Conservation (phyloP, 805 yeast species). For the Pichia kluyveri region DNA sequence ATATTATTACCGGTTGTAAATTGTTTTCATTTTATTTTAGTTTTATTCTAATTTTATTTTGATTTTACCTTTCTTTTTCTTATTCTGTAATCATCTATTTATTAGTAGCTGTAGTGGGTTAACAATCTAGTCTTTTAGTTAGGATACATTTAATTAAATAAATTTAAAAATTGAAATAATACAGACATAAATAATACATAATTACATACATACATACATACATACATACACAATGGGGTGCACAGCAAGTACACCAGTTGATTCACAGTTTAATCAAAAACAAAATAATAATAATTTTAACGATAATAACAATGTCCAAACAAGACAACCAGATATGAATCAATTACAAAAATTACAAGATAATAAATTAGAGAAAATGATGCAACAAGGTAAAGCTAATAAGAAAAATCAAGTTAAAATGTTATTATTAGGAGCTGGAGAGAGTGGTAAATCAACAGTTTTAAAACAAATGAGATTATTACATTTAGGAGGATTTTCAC, state of each 20-base stretch:
- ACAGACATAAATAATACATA: too few relatives aligned
- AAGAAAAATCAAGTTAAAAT: slow-evolving; percentile 59
- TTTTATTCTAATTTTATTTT: too few relatives aligned
- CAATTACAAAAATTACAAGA: slow-evolving; percentile 26
- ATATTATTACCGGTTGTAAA: too few relatives aligned
- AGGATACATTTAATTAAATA: too few relatives aligned
- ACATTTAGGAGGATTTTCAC: slow-evolving; percentile 79
- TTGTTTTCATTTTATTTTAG: too few relatives aligned
- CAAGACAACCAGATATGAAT: slow-evolving; percentile 13
- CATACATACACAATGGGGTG: slow-evolving; percentile 48
- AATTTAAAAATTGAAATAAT: too few relatives aligned
- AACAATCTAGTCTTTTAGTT: too few relatives aligned
- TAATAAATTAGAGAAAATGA: slow-evolving; percentile 42
- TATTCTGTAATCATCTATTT: too few relatives aligned
- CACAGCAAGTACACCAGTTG: slow-evolving; percentile 39
- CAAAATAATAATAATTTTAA: neutral
- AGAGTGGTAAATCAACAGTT: slow-evolving; percentile 89
- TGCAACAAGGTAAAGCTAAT: slow-evolving; percentile 42
- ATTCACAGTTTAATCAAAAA: neutral
- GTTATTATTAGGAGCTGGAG: slow-evolving; percentile 87
- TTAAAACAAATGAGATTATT: slow-evolving; percentile 78
- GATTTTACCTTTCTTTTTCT: too few relatives aligned
- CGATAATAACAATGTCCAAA: neutral
- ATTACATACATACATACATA: neutral
- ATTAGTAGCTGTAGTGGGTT: too few relatives aligned